These are phyloP conservation scores for Penicillium dipodomyicola DNA, from an alignment of 495 filamentous ascomycete genomes.

Conservation along the genomic window DNA sequence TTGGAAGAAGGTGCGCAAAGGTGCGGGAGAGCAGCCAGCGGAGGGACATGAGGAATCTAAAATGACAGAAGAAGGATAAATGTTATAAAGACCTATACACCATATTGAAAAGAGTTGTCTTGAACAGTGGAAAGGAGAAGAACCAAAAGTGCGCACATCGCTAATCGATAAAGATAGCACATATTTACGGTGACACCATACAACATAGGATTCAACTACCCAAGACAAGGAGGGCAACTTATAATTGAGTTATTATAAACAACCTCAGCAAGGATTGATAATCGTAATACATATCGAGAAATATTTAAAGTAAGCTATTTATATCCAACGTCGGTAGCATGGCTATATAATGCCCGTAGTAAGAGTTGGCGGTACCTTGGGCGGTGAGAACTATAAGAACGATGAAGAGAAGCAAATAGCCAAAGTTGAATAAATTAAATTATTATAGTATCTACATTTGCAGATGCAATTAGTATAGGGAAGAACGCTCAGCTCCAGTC, in stretches of 20 bases:
- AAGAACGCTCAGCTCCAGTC: conserved; percentile 1
- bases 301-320: background rate
- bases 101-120: conserved; percentile 15
- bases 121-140: conserved; percentile 6
- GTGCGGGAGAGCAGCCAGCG: conserved; percentile 58
- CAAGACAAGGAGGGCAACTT: background rate
- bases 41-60: conserved; percentile 47
- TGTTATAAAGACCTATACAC: conserved; percentile 22
- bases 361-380: background rate
- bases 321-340: background rate
- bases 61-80: conserved; percentile 14
- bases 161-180: conserved; percentile 5
- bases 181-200: background rate
- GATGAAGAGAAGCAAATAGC: background rate
- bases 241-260: background rate
- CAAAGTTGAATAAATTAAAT: background rate
- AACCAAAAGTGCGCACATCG: background rate
- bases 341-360: background rate
- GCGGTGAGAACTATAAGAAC: background rate
- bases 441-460: background rate
- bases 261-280: background rate
- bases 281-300: background rate
- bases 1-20: conserved; percentile 64
- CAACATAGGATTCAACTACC: background rate
- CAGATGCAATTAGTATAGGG: background rate